A percentile compares a stretch with the other conserved stretches of the same genome.
Conservation (phyloP, 2,329 filamentous ascomycete species). For the Hymenoscyphus albidus region DNA sequence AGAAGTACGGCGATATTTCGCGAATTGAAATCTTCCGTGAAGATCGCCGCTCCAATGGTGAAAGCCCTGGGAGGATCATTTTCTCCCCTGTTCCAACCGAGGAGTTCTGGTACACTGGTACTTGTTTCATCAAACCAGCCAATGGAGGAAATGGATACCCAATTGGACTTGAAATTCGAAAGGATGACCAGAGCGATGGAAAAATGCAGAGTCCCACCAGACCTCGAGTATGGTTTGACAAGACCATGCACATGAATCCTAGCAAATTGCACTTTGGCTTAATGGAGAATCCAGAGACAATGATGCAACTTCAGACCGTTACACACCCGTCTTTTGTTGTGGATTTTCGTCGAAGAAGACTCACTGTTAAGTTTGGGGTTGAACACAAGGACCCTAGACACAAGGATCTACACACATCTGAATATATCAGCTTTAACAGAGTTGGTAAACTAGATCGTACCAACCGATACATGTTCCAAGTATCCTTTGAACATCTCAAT, state of each 20-base stretch:
- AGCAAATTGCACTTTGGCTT: conserved; percentile 59
- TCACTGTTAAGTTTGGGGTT: conserved; percentile 42
- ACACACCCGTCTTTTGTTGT: conserved; percentile 35
- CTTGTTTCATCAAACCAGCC: conserved; percentile 27
- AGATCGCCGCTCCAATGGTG: conserved; percentile 33
- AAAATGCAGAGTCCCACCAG: conserved; percentile 34
- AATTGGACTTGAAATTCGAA: conserved; percentile 14
- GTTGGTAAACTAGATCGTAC: conserved; percentile 24
- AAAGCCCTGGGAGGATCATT: conserved; percentile 45
- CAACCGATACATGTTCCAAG: conserved; percentile 35
- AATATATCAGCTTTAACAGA: conserved; percentile 8
- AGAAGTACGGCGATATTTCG: conserved; percentile 48
- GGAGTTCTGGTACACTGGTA: conserved; percentile 46
- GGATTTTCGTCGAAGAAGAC: conserved; percentile 38
- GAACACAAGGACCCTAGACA: conserved; percentile 27
- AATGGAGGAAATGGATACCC: conserved; percentile 14
- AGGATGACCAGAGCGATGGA: conserved; percentile 6
- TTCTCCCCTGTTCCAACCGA: conserved; percentile 55
- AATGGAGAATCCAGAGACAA: conserved; percentile 47
- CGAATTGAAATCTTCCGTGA: conserved; percentile 54
- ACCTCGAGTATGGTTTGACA: conserved; percentile 33
- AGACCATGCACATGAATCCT: conserved; percentile 42
- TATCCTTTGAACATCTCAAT: conserved; percentile 42
- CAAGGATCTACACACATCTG: conserved; percentile 15
- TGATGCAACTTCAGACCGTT: conserved; percentile 56